phyloP scores from a whole-genome alignment of 441 rosid genomes.

The Flueggea neowawraea region DNA sequence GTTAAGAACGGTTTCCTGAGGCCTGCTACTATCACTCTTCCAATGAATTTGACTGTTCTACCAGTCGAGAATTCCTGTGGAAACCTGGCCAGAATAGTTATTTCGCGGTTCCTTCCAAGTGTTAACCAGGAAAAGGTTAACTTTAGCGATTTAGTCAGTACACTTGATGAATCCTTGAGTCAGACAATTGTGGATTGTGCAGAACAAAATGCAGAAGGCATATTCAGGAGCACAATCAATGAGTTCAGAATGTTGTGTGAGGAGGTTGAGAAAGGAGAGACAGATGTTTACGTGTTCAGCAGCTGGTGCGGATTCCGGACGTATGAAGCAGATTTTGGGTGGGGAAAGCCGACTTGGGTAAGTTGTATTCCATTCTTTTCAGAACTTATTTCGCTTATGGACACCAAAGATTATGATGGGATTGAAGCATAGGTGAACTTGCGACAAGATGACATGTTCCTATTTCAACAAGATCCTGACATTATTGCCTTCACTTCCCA shows the following conservation, averaged over 20 bases:
- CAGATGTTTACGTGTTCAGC: constrained; percentile 7
- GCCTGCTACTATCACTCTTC: constrained; percentile 12
- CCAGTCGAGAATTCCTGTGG: constrained; percentile 17
- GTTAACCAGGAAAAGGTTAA: not conserved
- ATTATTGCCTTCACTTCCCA: constrained; percentile 7
- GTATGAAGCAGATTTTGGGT: constrained; percentile 24
- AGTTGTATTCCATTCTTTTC: not conserved
- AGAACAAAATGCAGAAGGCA: not conserved
- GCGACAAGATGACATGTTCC: constrained; percentile 13
- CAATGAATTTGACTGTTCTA: constrained; percentile 14
- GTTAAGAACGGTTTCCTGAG: not conserved
- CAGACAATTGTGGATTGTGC: not conserved
- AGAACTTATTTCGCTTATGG: constrained; percentile 12
- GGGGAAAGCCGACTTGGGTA: constrained; percentile 27
- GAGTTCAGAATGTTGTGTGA: not conserved
- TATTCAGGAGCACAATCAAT: not conserved
- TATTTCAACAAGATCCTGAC: constrained; percentile 14
- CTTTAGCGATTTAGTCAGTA: not conserved
- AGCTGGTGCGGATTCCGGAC: constrained; percentile 23
- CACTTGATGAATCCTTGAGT: not conserved
- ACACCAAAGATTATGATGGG: constrained; percentile 17
- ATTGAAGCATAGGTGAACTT: constrained; percentile 23
- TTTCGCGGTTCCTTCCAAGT: not conserved
- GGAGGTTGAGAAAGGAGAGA: not conserved
- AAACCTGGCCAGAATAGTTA: constrained; percentile 12